phyloP scores from a whole-genome alignment of 768 basidiomycete genomes.

The Hypholoma fasciculare region DNA sequence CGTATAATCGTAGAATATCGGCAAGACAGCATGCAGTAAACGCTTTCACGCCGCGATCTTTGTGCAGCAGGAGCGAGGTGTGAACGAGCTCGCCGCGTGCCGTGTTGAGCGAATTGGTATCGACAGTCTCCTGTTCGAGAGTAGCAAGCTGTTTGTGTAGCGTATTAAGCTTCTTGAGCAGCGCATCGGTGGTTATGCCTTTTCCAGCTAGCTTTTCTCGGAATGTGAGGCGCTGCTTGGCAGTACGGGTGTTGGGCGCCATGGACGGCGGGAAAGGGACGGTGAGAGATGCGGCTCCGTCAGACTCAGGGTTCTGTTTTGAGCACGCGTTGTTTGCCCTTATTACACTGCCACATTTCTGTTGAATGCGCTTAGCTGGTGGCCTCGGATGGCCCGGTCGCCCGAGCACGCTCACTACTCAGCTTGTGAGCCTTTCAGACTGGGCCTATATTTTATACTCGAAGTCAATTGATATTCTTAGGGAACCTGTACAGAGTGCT shows the following conservation, averaged over 20 bases:
- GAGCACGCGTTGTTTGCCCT: slow-evolving; percentile 6
- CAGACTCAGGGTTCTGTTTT: not conserved
- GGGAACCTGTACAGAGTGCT: too few relatives aligned
- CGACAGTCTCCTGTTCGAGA: slow-evolving; percentile 87
- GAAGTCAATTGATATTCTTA: too few relatives aligned
- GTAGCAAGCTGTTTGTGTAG: slow-evolving; percentile 77
- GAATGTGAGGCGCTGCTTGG: slow-evolving; percentile 69
- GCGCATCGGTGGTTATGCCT: slow-evolving; percentile 74
- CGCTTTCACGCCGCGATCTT: slow-evolving; percentile 94
- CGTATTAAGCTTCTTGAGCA: slow-evolving; percentile 83
- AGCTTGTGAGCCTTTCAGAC: too few relatives aligned
- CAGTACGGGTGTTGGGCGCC: slow-evolving; percentile 73
- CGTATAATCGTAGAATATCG: slow-evolving; percentile 90
- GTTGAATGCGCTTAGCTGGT: too few relatives aligned
- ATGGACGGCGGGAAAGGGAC: slow-evolving; percentile 33
- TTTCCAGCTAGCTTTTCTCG: slow-evolving; percentile 81
- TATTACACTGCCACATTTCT: not conserved
- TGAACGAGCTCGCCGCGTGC: slow-evolving; percentile 81
- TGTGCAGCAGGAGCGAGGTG: slow-evolving; percentile 84
- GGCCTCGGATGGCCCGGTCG: too few relatives aligned
- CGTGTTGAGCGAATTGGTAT: slow-evolving; percentile 64
- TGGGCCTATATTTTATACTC: too few relatives aligned
- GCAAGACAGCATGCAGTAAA: slow-evolving; percentile 94
- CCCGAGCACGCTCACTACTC: too few relatives aligned
- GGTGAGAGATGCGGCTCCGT: not conserved